A percentile compares a stretch with the other conserved stretches of the same genome.
phyloP scores from a whole-genome alignment of 2,329 filamentous ascomycete genomes.

The Claviceps pazoutovae region DNA sequence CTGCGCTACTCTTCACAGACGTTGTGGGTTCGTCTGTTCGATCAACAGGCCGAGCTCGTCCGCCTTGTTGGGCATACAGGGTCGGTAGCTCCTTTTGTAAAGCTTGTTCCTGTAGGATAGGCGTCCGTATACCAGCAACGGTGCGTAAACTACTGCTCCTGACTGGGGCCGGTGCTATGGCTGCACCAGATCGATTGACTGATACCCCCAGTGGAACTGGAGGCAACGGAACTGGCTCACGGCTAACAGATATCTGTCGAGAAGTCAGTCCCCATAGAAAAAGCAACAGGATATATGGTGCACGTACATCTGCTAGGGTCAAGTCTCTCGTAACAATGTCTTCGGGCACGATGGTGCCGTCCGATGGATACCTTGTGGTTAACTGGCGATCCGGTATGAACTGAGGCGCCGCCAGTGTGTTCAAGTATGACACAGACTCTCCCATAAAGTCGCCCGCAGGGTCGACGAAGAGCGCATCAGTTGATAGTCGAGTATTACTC shows the following conservation, averaged over 20 bases:
- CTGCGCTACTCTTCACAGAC: neutral
- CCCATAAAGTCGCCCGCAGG: neutral
- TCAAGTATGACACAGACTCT: neutral
- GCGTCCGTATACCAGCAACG: neutral
- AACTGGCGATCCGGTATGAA: neutral
- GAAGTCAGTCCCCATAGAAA: constrained; percentile 8
- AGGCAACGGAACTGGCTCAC: constrained; percentile 2
- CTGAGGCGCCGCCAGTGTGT: neutral
- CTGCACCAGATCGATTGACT: neutral
- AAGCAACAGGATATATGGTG: neutral
- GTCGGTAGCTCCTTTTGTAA: constrained; percentile 6
- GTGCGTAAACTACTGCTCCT: constrained; percentile 7
- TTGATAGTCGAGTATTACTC: neutral
- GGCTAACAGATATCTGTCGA: constrained; percentile 9
- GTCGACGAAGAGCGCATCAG: neutral
- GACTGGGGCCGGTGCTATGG: neutral
- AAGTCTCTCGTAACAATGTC: neutral
- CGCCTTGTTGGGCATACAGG: neutral
- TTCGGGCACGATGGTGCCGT: neutral
- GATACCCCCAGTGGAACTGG: neutral
- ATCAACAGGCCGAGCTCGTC: neutral
- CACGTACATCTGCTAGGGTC: constrained; percentile 9
- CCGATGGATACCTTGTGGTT: neutral
- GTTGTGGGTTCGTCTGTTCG: neutral
- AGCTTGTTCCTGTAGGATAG: constrained; percentile 4